Evolutionary conservation across 805 yeast genomes (phyloP), one percentile per base, ranked within the genome.

Genomic region (Kluyveromyces aestuarii): DNA sequence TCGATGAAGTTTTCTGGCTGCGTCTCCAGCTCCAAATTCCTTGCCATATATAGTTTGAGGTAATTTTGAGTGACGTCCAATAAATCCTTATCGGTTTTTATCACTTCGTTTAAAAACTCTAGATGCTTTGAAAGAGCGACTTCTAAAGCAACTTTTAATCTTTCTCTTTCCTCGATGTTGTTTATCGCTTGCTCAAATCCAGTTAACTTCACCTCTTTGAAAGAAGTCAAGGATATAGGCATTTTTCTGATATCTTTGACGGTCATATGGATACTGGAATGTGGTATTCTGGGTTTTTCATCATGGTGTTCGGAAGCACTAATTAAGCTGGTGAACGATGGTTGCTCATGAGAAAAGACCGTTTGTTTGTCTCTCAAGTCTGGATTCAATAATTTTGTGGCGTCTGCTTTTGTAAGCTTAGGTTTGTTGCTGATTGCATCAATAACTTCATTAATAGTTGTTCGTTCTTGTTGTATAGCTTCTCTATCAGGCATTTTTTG

Each of bases 161-260:
- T 50, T 33, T 60, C 58, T 39, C 57, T 59, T 2, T 57, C 52
- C 40, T 58, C 58, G 27, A 60, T 30, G 19, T 48, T 43, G 13
- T 47, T 47, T 37, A 52, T 40, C n/a, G 50, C 54, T 25, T 47
- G 35, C 36, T 54, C 55, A 68, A 53, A 77, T 90, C 2, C 98
- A 97, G 61, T 91, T 97, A 45, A 91, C 70, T 0, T 89, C 95
- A 48, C 85, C 72, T 50, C 88, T 75, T 0, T 96, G 17, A 19
- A 33, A 17, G 27, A 17, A 2, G 38, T 43, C n/a, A 25, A 37
- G 2, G 45, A 43, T 17, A 43, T 33, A 8, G 45, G 45, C 21
- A 43, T n/a, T 11, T 33, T 17, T 35, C 45, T 33, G 7, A 43
- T 43, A 19, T 43, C 45, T 10, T 43, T 21, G 19, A 16, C 27